Evolutionary conservation across 306 rosid genomes (phyloP).

Genomic region (Vigna angularis): DNA sequence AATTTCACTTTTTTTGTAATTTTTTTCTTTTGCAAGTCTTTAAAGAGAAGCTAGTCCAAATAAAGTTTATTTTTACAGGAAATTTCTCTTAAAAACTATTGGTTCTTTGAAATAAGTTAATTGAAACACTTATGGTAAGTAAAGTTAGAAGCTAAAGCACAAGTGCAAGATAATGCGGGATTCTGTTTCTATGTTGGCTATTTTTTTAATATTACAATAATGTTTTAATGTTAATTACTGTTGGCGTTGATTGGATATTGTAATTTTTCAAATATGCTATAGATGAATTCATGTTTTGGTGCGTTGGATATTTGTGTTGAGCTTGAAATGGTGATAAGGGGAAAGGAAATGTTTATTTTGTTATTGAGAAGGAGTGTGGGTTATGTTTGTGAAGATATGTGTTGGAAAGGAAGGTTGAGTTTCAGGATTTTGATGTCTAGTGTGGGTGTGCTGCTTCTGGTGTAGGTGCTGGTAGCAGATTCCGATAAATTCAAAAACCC

Average conservation of each 20-base stretch:
- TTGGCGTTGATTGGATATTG: not conserved
- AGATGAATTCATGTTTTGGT: conserved; percentile 19
- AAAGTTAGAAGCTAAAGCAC: not conserved
- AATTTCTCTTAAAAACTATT: not conserved
- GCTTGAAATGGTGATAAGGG: conserved; percentile 18
- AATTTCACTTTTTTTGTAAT: too few species aligned
- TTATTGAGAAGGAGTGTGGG: conserved; percentile 9
- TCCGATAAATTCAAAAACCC: conserved; percentile 70
- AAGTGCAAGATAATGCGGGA: not conserved
- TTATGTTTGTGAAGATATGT: not conserved
- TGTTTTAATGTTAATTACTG: not conserved
- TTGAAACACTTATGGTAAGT: not conserved
- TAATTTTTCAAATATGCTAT: conserved; percentile 1
- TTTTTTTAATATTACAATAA: not conserved
- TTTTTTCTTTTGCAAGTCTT: too few species aligned
- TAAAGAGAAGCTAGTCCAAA: too few species aligned
- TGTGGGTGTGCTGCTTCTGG: conserved; percentile 38
- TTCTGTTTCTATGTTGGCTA: not conserved
- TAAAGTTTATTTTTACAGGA: not conserved
- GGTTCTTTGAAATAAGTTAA: not conserved
- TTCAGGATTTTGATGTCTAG: conserved; percentile 38
- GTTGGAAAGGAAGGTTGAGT: conserved; percentile 27
- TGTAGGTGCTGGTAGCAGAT: conserved; percentile 88
- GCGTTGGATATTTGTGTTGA: conserved; percentile 19
- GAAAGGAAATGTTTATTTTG: not conserved